A percentile compares a stretch with the other conserved stretches of the same genome.
Evolutionary conservation across 2,329 filamentous ascomycete species (phyloP).

Genomic region (Talaromyces piceae): DNA sequence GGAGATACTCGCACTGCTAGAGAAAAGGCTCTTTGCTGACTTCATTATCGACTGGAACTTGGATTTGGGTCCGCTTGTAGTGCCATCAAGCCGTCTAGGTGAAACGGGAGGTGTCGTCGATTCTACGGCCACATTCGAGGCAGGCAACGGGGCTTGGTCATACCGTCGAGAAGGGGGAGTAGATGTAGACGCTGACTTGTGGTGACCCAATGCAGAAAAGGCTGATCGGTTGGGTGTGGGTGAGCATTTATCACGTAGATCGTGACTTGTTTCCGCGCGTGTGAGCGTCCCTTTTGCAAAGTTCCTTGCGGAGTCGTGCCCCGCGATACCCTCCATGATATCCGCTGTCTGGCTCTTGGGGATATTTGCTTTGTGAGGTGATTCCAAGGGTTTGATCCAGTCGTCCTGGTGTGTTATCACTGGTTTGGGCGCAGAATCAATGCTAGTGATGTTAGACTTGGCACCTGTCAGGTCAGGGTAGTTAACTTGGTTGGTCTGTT

Average conservation of each 20-base stretch:
- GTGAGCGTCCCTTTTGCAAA: slow-evolving; percentile 42
- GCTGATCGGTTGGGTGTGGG: slow-evolving; percentile 7
- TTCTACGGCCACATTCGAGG: slow-evolving; percentile 46
- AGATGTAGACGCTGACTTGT: slow-evolving; percentile 58
- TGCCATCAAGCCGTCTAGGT: slow-evolving; percentile 60
- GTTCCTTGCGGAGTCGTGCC: slow-evolving; percentile 44
- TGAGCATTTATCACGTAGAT: slow-evolving; percentile 22
- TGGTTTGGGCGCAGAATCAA: slow-evolving; percentile 17
- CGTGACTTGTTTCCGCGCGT: slow-evolving; percentile 24
- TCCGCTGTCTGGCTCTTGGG: slow-evolving; percentile 57
- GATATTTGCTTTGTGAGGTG: slow-evolving; percentile 43
- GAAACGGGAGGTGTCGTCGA: slow-evolving; percentile 54
- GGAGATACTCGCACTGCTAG: slow-evolving; percentile 58
- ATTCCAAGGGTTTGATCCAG: slow-evolving; percentile 51
- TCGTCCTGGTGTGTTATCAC: slow-evolving; percentile 45
- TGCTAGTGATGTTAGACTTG: slow-evolving; percentile 18
- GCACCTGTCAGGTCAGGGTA: slow-evolving; percentile 29
- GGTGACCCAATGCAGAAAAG: slow-evolving; percentile 39
- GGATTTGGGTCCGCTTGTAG: slow-evolving; percentile 84
- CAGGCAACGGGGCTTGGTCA: slow-evolving; percentile 55
- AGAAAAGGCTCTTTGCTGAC: slow-evolving; percentile 77
- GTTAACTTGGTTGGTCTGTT: slow-evolving; percentile 24
- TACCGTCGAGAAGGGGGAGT: slow-evolving; percentile 44
- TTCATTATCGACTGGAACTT: slow-evolving; percentile 87
- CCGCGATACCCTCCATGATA: slow-evolving; percentile 51